Evolutionary conservation across 257 asterid species (phyloP), one percentile per base, ranked within the genome.

Genomic region (Eustoma russellianum): DNA sequence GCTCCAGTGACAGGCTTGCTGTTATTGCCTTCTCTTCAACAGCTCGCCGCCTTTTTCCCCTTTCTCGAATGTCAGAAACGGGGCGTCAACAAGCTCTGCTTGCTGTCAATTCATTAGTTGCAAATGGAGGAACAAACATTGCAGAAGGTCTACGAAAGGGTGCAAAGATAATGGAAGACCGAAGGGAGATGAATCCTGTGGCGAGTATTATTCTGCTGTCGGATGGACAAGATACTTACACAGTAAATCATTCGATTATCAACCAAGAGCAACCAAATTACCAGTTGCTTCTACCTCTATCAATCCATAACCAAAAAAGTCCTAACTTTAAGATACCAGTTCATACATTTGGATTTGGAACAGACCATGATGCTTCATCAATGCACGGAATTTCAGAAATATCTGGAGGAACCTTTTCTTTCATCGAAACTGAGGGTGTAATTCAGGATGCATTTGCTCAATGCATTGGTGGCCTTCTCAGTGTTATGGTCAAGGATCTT

Each of bases 381-480:
- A 92, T 92, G 99, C 99, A 92, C 65, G 83, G 94, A 4, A 83
- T 92, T 54, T 79, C 99, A 0, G 99, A 92, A 80, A 71, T 74
- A 34, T 88, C 99, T 13, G 97, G 99, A 60, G 99, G 99, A 53
- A 88, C 95, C 0, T 92, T 92, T 64, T 92, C 99, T 33, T 92
- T 92, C 74, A 92, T 92, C 9, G 99, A 92, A 74, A 79, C 95
- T 1, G 99, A 92, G 70, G 75, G 93, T 16, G 93, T 76, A n/a
- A 92, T 92, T 46, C 99, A 92, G 73, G 95, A 92, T 54, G 99
- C 99, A 2, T 92, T 92, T 64, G 99, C 99, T 11, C 99, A 92
- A 71, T 92, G 99, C 74, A 92, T 92, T 41, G 99, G 97, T 1
- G 99, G 99, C 40, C 91, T 92, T 52, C 66, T 92, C 71, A 92